Base-by-base conservation (phyloP, 1,284 basidiomycete species). In the Sanghuangporus sanghuang region DNA sequence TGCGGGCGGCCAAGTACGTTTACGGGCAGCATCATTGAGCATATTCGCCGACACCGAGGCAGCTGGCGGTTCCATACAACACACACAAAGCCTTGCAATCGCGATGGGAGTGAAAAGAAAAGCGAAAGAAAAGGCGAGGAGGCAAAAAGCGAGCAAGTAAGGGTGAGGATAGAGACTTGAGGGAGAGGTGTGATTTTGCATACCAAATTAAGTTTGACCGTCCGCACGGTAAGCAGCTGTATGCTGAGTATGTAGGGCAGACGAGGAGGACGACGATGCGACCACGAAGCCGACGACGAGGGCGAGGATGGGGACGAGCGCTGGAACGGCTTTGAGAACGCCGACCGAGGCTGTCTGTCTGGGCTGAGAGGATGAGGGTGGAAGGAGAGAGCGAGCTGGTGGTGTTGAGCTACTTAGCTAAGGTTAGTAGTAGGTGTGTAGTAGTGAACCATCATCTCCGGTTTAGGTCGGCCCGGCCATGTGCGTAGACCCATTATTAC, bases 1-100 rank as follows among this genome's bases (percentile, higher is more conserved):
- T 56, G 71, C 68, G 48, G 77, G 73, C 46, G 78, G 75, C 78
- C 79, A 80, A 58, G 73, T 66, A 67, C 72, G 72, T 60, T 69
- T 70, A 48, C 44, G 60, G n/a, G 57, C 40, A 9, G 59, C 59
- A 68, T 71, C 48, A 70, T 65, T 62, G 68, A 69, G 62, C 68
- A 68, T 54, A 68, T 66, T 57, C 69, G 48, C 32, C 49, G 64
- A 60, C 42, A 56, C 38, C 52, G 68, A 64, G 46, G 64, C 61
- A 48, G 64, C 65, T 42, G 64, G 61, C 52, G 64, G 66, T 40
- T 66, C 64, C 68, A 70, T 64, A 49, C 64, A 57, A 63, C 50
- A 62, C 50, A 62, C 60, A 52, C 16, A 11, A 5, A 52, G 50
- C 35, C 9, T 54, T 39, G 52, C 63, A 55, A 44, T 36, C 48